A percentile compares a stretch with the other conserved stretches of the same genome.
Evolutionary conservation across 2,329 filamentous ascomycete genomes (phyloP).

Genomic region (Botrytis paeoniae): DNA sequence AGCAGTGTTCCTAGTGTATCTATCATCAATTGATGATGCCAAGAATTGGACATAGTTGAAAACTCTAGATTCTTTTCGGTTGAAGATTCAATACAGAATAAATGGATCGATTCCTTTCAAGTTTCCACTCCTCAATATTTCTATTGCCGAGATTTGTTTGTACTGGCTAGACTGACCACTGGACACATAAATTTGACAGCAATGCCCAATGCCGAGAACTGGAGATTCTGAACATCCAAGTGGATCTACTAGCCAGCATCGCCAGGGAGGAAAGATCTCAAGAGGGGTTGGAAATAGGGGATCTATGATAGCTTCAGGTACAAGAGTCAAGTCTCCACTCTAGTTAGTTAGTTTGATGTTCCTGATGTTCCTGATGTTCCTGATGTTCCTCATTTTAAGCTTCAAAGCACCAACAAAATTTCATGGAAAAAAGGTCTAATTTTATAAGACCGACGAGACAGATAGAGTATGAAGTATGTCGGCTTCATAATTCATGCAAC

Average conservation of each 20-base stretch:
- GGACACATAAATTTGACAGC: not conserved
- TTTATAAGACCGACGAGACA: not conserved
- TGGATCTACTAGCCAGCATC: not conserved
- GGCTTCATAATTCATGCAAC: slow-evolving; percentile 5
- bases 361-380: not conserved
- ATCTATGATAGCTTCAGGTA: slow-evolving; percentile 14
- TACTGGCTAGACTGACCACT: not conserved
- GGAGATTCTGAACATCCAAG: not conserved
- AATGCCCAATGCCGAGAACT: slow-evolving; percentile 8
- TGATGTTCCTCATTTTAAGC: slow-evolving; percentile 10
- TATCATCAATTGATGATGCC: not conserved
- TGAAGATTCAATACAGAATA: not conserved
- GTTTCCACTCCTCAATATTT: not conserved
- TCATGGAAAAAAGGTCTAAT: not conserved
- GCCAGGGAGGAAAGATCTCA: not conserved
- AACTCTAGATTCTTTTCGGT: not conserved
- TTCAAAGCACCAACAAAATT: slow-evolving; percentile 9
- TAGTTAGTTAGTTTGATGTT: not conserved
- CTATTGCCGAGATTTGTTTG: not conserved
- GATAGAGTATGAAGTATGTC: not conserved
- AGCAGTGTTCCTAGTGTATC: not conserved
- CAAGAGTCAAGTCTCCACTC: slow-evolving; percentile 7
- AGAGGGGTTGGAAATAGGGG: slow-evolving; percentile 15
- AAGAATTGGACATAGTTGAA: not conserved
- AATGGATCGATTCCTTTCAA: not conserved